phyloP scores from a whole-genome alignment of 225 moss, liverwort and hornwort genomes.

The Physcomitrellopsis africana region DNA sequence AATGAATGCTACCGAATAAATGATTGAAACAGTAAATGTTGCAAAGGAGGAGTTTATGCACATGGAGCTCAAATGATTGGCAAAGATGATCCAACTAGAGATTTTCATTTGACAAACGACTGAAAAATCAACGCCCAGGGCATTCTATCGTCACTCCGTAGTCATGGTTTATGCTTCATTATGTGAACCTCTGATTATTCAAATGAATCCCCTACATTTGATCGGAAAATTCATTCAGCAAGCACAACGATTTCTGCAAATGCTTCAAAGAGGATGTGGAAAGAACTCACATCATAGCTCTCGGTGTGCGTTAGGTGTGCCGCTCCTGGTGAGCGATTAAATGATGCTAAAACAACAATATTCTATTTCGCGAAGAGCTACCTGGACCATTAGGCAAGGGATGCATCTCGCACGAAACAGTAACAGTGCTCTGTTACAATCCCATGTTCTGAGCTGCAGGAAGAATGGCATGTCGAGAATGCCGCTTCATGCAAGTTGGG shows the following conservation, averaged over 20 bases:
- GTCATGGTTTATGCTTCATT: no score
- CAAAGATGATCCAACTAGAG: not conserved
- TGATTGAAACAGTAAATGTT: not conserved
- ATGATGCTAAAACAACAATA: not conserved
- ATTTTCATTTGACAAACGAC: not conserved
- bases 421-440: not conserved
- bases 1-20: not conserved
- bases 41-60: not conserved
- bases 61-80: not conserved
- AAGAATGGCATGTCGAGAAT: not conserved
- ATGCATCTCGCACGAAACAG: not conserved
- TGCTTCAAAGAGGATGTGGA: no score
- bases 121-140: not conserved
- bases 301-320: not conserved
- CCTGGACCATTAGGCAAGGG: not conserved
- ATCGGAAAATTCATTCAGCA: no score
- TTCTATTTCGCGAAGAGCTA: not conserved
- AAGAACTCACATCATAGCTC: no score
- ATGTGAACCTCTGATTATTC: no score
- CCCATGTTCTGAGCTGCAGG: conserved; percentile 3
- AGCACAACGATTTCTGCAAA: no score
- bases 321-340: conserved; percentile 14
- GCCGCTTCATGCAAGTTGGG: conserved; percentile 6
- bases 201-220: no score
- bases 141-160: no score